Evolutionary conservation across 2,329 filamentous ascomycete genomes (phyloP), one percentile per base, ranked within the genome.

Genomic region (Beauveria brongniartii): DNA sequence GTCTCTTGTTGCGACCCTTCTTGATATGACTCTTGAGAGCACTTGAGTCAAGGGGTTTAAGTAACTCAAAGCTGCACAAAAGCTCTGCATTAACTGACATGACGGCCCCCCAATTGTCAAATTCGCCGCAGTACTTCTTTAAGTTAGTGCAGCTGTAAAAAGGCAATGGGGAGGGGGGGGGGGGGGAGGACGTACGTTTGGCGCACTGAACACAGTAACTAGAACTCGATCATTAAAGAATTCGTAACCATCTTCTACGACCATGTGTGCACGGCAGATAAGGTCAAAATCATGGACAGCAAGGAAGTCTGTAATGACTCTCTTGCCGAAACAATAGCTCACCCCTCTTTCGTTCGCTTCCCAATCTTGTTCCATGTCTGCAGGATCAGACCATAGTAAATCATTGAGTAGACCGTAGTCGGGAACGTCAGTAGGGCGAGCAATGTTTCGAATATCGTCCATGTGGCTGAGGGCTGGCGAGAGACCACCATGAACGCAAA

Each of bases 21-120:
- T 99, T 99, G 76, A 99, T 99, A 72, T 99, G 94, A 68, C 89
- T 97, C 82, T 99, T 99, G 64, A 99, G 80, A 40, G 93, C 93
- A 68, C 90, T 95, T 14, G 92, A 97, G 75, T 99, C 94, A 52
- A 99, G 82, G 8, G 94, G 94, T 75, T 99, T 99, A 63, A 99
- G 82, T 18, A 99, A 81, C 75, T 99, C 94, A 71, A 99, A 99
- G 72, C 92, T 97, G 77, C 94, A 99, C 1, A 99, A 84, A 57
- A 99, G 77, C 74, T 97, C 94, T 16, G 85, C 85, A 1, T 92
- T 97, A 24, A 99, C 94, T 2, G 93, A 96, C 94, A 99, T 99
- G 66, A 97, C 92, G 16, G 94, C 94, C 22, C 94, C 94, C 91
- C 94, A 97, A 65, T 99, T 99, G 72, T 99, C 94, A 67, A 99